A percentile compares a stretch with the other conserved stretches of the same genome.
Conservation (phyloP, 208 protist species). For the Crithidia expoeki region DNA sequence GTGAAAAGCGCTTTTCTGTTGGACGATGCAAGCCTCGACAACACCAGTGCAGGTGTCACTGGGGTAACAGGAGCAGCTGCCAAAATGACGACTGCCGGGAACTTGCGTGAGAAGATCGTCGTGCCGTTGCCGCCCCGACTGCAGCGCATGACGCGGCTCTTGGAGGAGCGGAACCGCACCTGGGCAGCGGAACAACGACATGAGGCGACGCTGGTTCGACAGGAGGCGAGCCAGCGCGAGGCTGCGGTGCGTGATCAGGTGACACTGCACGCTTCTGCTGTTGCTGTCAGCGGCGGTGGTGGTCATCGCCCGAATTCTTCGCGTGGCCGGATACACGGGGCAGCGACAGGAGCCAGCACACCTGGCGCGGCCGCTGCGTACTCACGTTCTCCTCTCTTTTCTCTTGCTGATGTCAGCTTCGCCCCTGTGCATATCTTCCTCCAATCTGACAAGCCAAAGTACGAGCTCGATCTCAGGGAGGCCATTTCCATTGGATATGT, state of each 20-base stretch:
- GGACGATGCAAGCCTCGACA: neutral
- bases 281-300: neutral
- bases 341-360: neutral
- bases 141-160: conserved; percentile 33
- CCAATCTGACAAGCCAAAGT: conserved; percentile 50
- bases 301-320: neutral
- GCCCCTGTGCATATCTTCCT: conserved; percentile 84
- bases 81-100: neutral
- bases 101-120: neutral
- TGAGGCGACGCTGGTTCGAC: conserved; percentile 41
- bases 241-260: conserved; percentile 31
- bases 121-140: conserved; percentile 36
- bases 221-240: conserved; percentile 38
- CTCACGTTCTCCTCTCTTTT: neutral
- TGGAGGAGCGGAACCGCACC: conserved; percentile 58
- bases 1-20: conserved; percentile 22
- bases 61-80: neutral
- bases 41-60: neutral
- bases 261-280: conserved; percentile 16
- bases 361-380: neutral
- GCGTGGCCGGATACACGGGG: neutral
- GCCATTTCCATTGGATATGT: conserved; percentile 78
- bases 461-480: conserved; percentile 72
- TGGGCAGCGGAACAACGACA: conserved; percentile 40
- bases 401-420: conserved; percentile 6